A percentile compares a stretch with the other conserved stretches of the same genome.
phyloP scores from a whole-genome alignment of 1,139 yeast species.

The Oligophagozyma castellii region DNA sequence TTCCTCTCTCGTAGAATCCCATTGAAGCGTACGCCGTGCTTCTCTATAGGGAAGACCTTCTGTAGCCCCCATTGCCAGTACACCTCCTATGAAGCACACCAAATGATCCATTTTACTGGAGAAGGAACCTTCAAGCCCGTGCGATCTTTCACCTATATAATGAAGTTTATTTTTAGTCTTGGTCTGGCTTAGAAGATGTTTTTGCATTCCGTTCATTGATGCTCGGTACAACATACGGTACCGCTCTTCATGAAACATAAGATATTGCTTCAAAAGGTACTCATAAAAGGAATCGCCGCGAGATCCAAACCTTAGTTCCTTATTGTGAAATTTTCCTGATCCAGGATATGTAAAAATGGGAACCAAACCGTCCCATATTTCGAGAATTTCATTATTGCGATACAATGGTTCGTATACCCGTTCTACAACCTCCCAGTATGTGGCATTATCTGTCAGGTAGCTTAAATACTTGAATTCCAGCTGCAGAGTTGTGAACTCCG shows the following conservation, averaged over 20 bases:
- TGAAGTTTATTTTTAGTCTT: conserved; percentile 44
- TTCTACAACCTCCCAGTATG: conserved; percentile 72
- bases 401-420: conserved; percentile 56
- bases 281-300: conserved; percentile 93
- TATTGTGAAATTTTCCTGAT: conserved; percentile 55
- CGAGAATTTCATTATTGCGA: conserved; percentile 15
- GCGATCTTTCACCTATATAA: conserved; percentile 51
- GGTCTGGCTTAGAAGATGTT: conserved; percentile 48
- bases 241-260: conserved; percentile 60
- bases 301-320: conserved; percentile 65
- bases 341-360: conserved; percentile 73
- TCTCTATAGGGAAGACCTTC: conserved; percentile 46
- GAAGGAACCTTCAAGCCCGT: conserved; percentile 32
- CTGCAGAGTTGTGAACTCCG: conserved; percentile 83
- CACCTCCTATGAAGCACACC: conserved; percentile 87
- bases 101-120: conserved; percentile 87
- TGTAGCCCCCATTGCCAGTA: conserved; percentile 83
- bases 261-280: conserved; percentile 71
- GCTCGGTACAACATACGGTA: conserved; percentile 61
- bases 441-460: conserved; percentile 60
- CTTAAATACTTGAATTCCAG: conserved; percentile 79
- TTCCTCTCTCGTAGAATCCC: conserved; percentile 35
- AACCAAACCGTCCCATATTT: conserved; percentile 50
- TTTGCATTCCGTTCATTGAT: conserved; percentile 60
- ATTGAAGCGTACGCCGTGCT: conserved; percentile 31